Conservation (phyloP, 768 basidiomycete species). For the Podaxis pistillaris region DNA sequence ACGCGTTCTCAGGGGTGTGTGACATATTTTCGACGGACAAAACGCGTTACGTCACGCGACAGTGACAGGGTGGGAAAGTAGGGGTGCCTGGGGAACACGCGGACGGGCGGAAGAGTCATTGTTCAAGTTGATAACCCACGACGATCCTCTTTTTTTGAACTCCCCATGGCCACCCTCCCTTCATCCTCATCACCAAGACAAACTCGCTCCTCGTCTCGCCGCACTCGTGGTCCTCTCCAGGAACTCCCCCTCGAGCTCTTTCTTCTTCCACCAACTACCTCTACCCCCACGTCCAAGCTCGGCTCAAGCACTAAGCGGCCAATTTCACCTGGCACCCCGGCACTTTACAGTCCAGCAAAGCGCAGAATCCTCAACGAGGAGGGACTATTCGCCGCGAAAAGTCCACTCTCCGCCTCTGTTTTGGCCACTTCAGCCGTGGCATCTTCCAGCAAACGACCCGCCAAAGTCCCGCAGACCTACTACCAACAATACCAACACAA, state of each 20-base stretch:
- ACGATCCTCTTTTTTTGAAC: constrained; percentile 17
- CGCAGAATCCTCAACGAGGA: constrained; percentile 62
- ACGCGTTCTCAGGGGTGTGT: constrained; percentile 8
- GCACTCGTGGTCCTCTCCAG: constrained; percentile 46
- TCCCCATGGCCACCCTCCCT: constrained; percentile 11
- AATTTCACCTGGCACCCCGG: constrained; percentile 51
- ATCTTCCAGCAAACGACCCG: constrained; percentile 4
- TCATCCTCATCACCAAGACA: constrained; percentile 1
- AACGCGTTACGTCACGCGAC: constrained; percentile 36
- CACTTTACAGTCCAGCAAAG: constrained; percentile 60
- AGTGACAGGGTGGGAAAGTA: constrained; percentile 26
- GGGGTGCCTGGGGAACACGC: constrained; percentile 17
- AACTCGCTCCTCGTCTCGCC: neutral
- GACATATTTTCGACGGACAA: constrained; percentile 15
- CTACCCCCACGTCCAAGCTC: constrained; percentile 26
- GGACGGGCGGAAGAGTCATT: constrained; percentile 19
- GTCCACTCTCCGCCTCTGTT: constrained; percentile 22
- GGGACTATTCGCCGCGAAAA: constrained; percentile 42
- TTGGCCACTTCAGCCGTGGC: constrained; percentile 10
- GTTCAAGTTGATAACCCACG: constrained; percentile 20
- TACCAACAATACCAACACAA: constrained; percentile 3
- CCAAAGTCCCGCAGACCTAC: neutral
- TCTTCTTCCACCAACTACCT: constrained; percentile 33
- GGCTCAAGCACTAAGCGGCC: constrained; percentile 55
- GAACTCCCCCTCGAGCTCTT: constrained; percentile 62